Percentiles rank a stretch among this genome's conserved stretches.
Evolutionary conservation across 2,329 filamentous ascomycete species (phyloP).

Genomic region (Onygena corvina): DNA sequence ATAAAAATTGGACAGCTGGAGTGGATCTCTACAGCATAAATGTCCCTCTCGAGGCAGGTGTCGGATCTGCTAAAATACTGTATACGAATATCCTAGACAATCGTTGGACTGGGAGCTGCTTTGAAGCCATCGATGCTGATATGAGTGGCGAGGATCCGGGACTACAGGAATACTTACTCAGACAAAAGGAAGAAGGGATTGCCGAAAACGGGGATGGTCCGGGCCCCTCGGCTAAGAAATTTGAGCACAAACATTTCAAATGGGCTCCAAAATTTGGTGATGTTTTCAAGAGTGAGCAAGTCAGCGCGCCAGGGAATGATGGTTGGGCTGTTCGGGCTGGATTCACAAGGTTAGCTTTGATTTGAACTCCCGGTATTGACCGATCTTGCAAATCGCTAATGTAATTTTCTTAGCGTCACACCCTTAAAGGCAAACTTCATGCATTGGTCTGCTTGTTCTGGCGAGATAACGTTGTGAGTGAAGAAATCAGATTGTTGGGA

Average conservation of each 20-base stretch:
- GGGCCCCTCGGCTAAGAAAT: constrained; percentile 31
- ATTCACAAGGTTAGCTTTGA: constrained; percentile 57
- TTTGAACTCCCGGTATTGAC: neutral
- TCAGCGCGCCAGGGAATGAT: constrained; percentile 69
- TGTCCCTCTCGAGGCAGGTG: constrained; percentile 67
- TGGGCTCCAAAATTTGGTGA: constrained; percentile 83
- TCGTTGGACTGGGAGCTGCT: constrained; percentile 77
- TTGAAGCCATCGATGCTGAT: constrained; percentile 60
- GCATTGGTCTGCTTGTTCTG: constrained; percentile 54
- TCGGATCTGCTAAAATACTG: constrained; percentile 60
- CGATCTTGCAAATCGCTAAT: neutral
- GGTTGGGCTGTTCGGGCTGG: constrained; percentile 86
- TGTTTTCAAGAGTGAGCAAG: constrained; percentile 76
- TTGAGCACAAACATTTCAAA: constrained; percentile 80
- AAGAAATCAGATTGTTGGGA: constrained; percentile 17
- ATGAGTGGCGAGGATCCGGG: constrained; percentile 48
- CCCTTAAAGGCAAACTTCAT: constrained; percentile 88
- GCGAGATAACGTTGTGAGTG: constrained; percentile 76
- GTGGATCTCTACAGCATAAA: constrained; percentile 87
- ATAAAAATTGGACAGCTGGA: constrained; percentile 57
- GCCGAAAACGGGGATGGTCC: constrained; percentile 20
- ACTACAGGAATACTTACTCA: constrained; percentile 60
- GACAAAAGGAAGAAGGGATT: constrained; percentile 47
- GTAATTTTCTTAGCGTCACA: constrained; percentile 53
- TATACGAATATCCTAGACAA: constrained; percentile 85